These are phyloP conservation scores for Hamigera avellanea DNA, from an alignment of 495 filamentous ascomycete genomes.

Conservation along the genomic window DNA sequence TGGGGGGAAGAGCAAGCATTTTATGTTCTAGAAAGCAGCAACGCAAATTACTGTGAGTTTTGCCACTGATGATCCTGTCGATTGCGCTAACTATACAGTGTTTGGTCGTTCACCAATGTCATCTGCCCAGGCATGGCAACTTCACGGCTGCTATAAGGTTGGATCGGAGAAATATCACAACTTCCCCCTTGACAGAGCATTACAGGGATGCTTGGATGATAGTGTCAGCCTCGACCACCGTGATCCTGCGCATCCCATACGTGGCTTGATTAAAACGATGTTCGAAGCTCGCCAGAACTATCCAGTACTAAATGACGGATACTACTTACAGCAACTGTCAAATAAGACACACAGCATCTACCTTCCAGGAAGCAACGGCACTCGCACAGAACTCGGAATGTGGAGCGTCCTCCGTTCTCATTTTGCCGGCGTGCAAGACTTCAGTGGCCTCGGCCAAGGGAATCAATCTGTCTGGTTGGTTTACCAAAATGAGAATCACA, in stretches of 20 bases:
- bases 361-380: slow-evolving; percentile 29
- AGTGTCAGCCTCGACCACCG: slow-evolving; percentile 39
- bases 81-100: slow-evolving; percentile 6
- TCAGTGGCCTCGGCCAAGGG: slow-evolving; percentile 26
- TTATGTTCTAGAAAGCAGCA: slow-evolving; percentile 35
- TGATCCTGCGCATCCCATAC: slow-evolving; percentile 37
- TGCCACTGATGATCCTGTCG: too few relatives aligned
- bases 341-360: slow-evolving; percentile 29
- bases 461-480: slow-evolving; percentile 38
- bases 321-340: slow-evolving; percentile 25
- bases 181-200: slow-evolving; percentile 29
- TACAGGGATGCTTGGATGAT: slow-evolving; percentile 33
- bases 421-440: slow-evolving; percentile 27
- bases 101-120: slow-evolving; percentile 37
- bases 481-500: slow-evolving; percentile 34
- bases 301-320: slow-evolving; percentile 37
- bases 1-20: slow-evolving; percentile 43
- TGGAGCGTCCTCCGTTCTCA: slow-evolving; percentile 31
- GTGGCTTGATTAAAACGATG: slow-evolving; percentile 31
- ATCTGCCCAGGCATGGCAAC: slow-evolving; percentile 35
- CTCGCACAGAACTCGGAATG: slow-evolving; percentile 34
- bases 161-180: slow-evolving; percentile 28
- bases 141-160: slow-evolving; percentile 39
- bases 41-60: slow-evolving; percentile 22
- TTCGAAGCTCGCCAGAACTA: slow-evolving; percentile 35